Conservation (phyloP, 2,329 filamentous ascomycete species). For the Sporothrix curviconia region DNA sequence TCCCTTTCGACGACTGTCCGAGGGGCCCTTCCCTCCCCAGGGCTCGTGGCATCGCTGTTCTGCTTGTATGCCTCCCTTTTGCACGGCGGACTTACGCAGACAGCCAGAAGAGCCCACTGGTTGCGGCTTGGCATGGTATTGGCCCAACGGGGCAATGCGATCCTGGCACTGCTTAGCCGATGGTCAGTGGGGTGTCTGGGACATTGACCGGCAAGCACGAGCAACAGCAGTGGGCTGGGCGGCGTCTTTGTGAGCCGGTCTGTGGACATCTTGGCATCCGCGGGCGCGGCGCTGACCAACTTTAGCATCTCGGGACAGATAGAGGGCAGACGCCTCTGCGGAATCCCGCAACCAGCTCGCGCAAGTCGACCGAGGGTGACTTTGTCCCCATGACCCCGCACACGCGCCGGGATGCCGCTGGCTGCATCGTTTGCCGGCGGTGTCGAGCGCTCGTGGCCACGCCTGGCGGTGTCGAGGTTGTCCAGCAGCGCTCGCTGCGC, state of each 20-base stretch:
- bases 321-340: conserved; percentile 53
- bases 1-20: conserved; percentile 45
- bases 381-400: conserved; percentile 61
- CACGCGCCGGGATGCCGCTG: conserved; percentile 48
- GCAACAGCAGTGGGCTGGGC: conserved; percentile 1
- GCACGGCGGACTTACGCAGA: conserved; percentile 37
- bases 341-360: conserved; percentile 30
- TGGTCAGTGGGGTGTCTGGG: conserved; percentile 63
- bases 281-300: conserved; percentile 51
- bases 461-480: conserved; percentile 46
- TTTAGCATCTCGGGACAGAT: conserved; percentile 55
- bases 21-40: conserved; percentile 47
- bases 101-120: conserved; percentile 49
- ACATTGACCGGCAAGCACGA: conserved; percentile 49
- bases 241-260: conserved; percentile 31
- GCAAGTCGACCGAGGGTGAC: conserved; percentile 36
- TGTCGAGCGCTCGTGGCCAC: conserved; percentile 47
- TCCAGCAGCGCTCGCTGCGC: conserved; percentile 35
- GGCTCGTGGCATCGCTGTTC: conserved; percentile 60
- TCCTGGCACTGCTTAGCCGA: conserved; percentile 54
- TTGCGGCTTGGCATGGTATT: conserved; percentile 59
- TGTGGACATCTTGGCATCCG: conserved; percentile 45
- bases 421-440: conserved; percentile 37
- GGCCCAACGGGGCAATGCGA: conserved; percentile 51
- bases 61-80: conserved; percentile 54